Conservation (phyloP, 768 basidiomycete species). For the Kwoniella mangroviensis region DNA sequence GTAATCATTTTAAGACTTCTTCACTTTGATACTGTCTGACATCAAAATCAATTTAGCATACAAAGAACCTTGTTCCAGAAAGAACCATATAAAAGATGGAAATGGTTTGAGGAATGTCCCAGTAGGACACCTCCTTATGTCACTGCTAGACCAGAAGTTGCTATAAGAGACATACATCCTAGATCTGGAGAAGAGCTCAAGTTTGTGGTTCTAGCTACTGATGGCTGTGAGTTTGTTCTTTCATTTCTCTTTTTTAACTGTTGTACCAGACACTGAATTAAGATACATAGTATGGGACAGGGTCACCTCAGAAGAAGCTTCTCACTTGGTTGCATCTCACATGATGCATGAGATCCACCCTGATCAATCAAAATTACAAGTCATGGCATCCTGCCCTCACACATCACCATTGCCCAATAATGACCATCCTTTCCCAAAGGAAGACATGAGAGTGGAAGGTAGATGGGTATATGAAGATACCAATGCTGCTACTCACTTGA, state of each 20-base stretch:
- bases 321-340: conserved; percentile 31
- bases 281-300: conserved; percentile 41
- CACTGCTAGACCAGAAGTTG: conserved; percentile 38
- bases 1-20: not conserved
- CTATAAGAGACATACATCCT: conserved; percentile 24
- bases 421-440: conserved; percentile 10
- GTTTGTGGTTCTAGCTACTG: conserved; percentile 44
- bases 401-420: not conserved
- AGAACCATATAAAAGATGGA: conserved; percentile 4
- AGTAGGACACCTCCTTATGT: conserved; percentile 39
- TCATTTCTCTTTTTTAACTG: not conserved
- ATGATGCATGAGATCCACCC: conserved; percentile 18
- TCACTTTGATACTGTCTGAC: not conserved
- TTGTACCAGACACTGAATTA: not conserved
- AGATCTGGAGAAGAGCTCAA: conserved; percentile 37
- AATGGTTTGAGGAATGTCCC: conserved; percentile 5
- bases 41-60: not conserved
- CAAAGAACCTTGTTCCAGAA: not conserved
- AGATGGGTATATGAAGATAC: conserved; percentile 36
- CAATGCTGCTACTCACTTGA: conserved; percentile 41
- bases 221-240: conserved; percentile 38
- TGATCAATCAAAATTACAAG: conserved; percentile 17
- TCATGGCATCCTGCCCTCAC: conserved; percentile 10
- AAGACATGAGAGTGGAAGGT: conserved; percentile 7
- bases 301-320: conserved; percentile 43